Evolutionary conservation across 148 eudicot genomes (phyloP), one percentile per base, ranked within the genome.

Genomic region (Cornus suecica): DNA sequence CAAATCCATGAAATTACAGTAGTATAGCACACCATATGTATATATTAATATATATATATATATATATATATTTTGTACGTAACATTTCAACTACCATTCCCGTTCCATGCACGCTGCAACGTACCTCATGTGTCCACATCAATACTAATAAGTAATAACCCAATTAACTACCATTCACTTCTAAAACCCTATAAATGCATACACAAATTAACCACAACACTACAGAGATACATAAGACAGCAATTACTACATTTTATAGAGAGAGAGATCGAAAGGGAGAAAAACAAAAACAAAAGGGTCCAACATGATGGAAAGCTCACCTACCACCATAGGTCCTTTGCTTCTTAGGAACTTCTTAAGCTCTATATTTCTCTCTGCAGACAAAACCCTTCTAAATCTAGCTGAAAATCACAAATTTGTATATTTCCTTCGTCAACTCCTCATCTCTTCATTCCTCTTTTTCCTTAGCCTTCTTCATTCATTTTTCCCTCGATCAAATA

Each of bases 301-400:
- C 9, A 37, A 6, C 31, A 76, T 54, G 54, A 80, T 77, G 82
- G 88, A 80, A 65, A 75, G 25, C 52, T 64, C 83, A n/a, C 48
- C 81, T 0, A 65, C 80, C 65, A 5, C 80, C 73, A 66, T 78
- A 63, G 78, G 87, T 29, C 82, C 81, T 31, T 56, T 86, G 61
- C 73, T 87, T 24, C 74, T 87, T 34, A 73, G 88, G 26, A 83
- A 85, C 74, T 24, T 90, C 16, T 23, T 88, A 22, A 74, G 78
- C 9, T 86, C 88, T 1, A 13, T 85, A 4, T 51, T 88, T 60
- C 2, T 75, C 23, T 81, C 68, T 13, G 81, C 86, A 5, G 84
- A 87, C 63, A 86, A 83, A 75, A 32, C 79, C 10, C 80, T 85
- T 13, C 60, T 80, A 1, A 79, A 65, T 48, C 26, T 83, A 22